Percentiles rank a stretch among this genome's conserved stretches.
phyloP scores from a whole-genome alignment of 352 stramenopile genomes.

The Stramenopiles sp. region DNA sequence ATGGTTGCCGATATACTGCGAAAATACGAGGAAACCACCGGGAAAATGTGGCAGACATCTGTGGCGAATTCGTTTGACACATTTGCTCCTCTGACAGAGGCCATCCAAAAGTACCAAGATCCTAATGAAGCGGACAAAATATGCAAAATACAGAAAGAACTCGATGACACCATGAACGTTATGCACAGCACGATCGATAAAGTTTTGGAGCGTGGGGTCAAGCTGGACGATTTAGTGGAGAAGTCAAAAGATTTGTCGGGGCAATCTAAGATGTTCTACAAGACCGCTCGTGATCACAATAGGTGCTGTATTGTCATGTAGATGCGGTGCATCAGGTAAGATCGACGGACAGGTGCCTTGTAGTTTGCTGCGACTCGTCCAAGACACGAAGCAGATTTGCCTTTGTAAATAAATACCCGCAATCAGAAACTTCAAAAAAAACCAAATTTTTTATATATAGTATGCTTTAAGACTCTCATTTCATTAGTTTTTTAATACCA shows the following conservation, averaged over 20 bases:
- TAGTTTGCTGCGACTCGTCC: too few species aligned
- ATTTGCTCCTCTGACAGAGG: constrained; percentile 70
- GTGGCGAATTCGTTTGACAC: constrained; percentile 27
- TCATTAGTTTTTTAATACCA: too few species aligned
- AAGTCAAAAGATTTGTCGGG: constrained; percentile 90
- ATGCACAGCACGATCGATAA: constrained; percentile 98
- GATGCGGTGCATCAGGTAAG: constrained; percentile 17
- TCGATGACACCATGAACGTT: constrained; percentile 96
- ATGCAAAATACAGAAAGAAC: constrained; percentile 96
- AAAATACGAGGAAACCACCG: constrained; percentile 42
- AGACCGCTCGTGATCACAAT: constrained; percentile 97
- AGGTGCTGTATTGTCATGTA: constrained; percentile 85
- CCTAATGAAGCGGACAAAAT: constrained; percentile 96
- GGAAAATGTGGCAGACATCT: too few species aligned
- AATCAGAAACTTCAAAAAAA: too few species aligned
- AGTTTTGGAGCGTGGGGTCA: constrained; percentile 90
- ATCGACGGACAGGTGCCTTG: too few species aligned
- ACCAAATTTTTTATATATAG: too few species aligned
- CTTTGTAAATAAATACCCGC: too few species aligned
- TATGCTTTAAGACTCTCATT: too few species aligned
- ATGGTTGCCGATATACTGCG: constrained; percentile 60
- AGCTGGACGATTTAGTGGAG: constrained; percentile 95
- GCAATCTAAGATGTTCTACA: constrained; percentile 99
- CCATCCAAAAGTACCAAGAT: constrained; percentile 89
- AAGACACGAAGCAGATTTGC: too few species aligned